Conservation (phyloP, 2,329 filamentous ascomycete genomes). For the Diaporthe velutina region DNA sequence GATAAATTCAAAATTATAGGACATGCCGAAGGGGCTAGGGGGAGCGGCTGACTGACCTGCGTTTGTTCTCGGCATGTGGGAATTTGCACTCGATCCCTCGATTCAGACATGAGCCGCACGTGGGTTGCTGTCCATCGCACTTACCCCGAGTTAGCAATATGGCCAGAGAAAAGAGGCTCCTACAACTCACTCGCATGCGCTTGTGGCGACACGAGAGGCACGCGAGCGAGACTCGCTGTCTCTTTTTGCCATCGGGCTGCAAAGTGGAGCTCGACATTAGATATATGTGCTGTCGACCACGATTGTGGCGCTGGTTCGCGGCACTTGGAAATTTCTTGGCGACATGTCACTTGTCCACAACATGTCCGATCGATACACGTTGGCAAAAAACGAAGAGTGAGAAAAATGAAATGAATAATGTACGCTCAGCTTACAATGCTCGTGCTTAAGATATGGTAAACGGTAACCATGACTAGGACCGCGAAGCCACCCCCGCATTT, state of each 20-base stretch:
- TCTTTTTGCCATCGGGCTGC: not conserved
- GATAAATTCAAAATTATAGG: too few species aligned
- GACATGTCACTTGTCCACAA: not conserved
- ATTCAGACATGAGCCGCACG: not conserved
- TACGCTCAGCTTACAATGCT: too few species aligned
- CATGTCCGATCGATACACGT: not conserved
- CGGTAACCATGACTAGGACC: not conserved
- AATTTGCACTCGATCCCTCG: constrained; percentile 16
- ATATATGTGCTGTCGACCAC: not conserved
- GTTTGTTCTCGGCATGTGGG: constrained; percentile 20
- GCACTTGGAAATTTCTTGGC: not conserved
- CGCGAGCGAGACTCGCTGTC: constrained; percentile 31
- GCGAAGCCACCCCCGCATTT: not conserved
- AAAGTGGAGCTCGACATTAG: not conserved
- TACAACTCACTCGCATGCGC: constrained; percentile 22
- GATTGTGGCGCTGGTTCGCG: not conserved
- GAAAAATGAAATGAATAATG: not conserved
- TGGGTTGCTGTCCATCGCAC: constrained; percentile 20
- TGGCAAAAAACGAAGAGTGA: not conserved
- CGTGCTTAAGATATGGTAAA: not conserved
- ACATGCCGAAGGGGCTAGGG: too few species aligned
- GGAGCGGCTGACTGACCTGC: not conserved
- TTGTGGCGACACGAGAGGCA: constrained; percentile 20
- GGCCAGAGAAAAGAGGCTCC: not conserved
- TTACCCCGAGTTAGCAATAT: not conserved